These are phyloP conservation scores for Colletotrichum kahawae DNA, from an alignment of 2,329 filamentous ascomycete genomes.

Conservation along the genomic window DNA sequence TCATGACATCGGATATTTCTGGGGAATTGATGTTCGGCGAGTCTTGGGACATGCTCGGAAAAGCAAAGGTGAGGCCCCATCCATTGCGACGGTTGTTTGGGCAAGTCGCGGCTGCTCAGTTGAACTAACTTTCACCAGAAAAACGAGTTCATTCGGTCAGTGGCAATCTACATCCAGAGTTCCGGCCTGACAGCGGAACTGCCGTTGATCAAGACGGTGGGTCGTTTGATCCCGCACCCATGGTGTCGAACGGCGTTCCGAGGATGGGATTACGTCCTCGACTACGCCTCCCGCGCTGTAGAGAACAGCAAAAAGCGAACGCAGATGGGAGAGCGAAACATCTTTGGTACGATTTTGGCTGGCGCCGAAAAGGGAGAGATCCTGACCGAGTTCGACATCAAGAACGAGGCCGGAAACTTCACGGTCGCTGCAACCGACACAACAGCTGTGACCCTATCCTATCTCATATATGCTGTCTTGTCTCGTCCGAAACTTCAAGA, in stretches of 20 bases:
- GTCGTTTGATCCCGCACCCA: background rate
- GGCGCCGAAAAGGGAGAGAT: background rate
- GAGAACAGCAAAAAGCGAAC: background rate
- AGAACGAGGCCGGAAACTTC: background rate
- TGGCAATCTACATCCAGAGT: background rate
- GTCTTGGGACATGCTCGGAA: constrained; percentile 56
- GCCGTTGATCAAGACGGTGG: background rate
- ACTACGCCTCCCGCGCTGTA: background rate
- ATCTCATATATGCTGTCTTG: constrained; percentile 46
- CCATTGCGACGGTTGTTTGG: rapidly evolving
- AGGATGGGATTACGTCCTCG: constrained; percentile 10
- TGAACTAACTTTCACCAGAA: background rate
- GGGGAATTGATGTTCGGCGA: constrained; percentile 59
- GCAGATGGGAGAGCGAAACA: background rate
- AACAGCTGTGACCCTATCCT: constrained; percentile 53
- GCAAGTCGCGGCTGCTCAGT: background rate
- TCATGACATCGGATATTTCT: constrained; percentile 59
- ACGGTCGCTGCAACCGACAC: constrained; percentile 55
- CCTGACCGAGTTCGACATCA: background rate
- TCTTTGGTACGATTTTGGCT: background rate
- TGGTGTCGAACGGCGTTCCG: background rate
- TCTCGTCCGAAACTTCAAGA: constrained; percentile 31
- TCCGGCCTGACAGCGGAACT: background rate
- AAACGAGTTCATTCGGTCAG: background rate
- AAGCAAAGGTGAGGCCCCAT: constrained; percentile 42